These are phyloP conservation scores for Melanomma pulvis-pyrius DNA, from an alignment of 495 filamentous ascomycete species.

Conservation along the genomic window DNA sequence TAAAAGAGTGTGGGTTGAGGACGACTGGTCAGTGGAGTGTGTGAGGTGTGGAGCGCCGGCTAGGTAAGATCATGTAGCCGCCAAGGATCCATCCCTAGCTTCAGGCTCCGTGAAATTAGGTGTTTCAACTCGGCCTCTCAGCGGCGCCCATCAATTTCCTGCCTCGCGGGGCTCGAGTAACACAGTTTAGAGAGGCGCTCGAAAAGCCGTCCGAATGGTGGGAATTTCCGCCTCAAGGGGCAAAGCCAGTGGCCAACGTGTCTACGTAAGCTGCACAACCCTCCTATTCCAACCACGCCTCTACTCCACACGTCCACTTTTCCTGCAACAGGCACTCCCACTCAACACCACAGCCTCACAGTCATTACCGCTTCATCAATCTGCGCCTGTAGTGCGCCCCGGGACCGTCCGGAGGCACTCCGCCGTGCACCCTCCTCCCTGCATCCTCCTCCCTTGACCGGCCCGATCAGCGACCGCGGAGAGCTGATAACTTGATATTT, in stretches of 20 bases:
- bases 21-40: background rate
- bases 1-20: slow-evolving; percentile 2
- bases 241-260: background rate
- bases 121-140: background rate
- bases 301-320: background rate
- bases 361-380: slow-evolving; percentile 9
- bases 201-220: no score
- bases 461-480: background rate
- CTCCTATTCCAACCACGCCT: background rate
- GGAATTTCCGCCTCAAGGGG: no score
- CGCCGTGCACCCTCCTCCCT: background rate
- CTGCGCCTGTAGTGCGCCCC: background rate
- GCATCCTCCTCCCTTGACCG: no score
- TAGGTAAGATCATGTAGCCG: background rate
- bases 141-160: background rate
- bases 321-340: background rate
- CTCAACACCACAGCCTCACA: background rate
- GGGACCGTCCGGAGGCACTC: background rate
- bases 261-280: background rate
- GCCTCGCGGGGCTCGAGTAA: background rate
- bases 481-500: background rate
- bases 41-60: background rate
- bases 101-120: background rate
- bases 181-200: no score
- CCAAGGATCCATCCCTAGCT: background rate